These are phyloP conservation scores for Phytopythium aichiense DNA, from an alignment of 352 stramenopile species.

Conservation along the genomic window DNA sequence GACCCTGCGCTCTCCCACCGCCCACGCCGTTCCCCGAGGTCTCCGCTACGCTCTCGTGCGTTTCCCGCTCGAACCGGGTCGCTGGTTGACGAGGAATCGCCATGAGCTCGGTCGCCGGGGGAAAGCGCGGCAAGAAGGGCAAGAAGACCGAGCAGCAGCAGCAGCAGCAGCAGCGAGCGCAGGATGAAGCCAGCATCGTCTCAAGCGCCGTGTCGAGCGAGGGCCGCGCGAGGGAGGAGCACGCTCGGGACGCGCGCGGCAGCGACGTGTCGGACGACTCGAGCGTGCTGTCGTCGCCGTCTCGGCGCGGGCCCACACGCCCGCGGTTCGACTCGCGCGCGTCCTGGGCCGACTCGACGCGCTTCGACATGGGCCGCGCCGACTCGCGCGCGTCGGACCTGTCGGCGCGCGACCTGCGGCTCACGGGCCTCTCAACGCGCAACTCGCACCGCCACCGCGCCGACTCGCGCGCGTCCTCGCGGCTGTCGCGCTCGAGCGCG, in stretches of 20 bases:
- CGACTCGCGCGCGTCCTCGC: slow-evolving; percentile 61
- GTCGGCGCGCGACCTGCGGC: slow-evolving; percentile 56
- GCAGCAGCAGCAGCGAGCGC: neutral
- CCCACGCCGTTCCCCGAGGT: neutral
- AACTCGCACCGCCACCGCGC: slow-evolving; percentile 41
- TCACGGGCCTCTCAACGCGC: slow-evolving; percentile 40
- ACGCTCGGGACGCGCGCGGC: slow-evolving; percentile 4
- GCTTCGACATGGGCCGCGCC: slow-evolving; percentile 78
- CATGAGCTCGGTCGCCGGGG: slow-evolving; percentile 7
- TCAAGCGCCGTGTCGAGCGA: slow-evolving; percentile 6
- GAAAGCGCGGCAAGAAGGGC: neutral
- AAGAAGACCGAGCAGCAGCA: slow-evolving; percentile 1
- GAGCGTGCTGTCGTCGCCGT: slow-evolving; percentile 50
- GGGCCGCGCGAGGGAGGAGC: slow-evolving; percentile 4
- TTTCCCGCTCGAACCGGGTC: neutral
- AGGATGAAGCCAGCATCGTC: slow-evolving; percentile 2
- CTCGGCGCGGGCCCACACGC: slow-evolving; percentile 30
- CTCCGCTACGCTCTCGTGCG: neutral
- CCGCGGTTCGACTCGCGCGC: slow-evolving; percentile 79
- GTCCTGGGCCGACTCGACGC: slow-evolving; percentile 84
- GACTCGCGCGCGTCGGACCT: slow-evolving; percentile 79
- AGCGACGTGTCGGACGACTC: slow-evolving; percentile 56
- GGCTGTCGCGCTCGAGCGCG: slow-evolving; percentile 49
- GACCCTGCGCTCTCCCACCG: neutral
- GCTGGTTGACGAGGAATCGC: neutral